Conservation (phyloP, 202 grass and related monocot species). For the Bolboschoenoplectus hybrid region DNA sequence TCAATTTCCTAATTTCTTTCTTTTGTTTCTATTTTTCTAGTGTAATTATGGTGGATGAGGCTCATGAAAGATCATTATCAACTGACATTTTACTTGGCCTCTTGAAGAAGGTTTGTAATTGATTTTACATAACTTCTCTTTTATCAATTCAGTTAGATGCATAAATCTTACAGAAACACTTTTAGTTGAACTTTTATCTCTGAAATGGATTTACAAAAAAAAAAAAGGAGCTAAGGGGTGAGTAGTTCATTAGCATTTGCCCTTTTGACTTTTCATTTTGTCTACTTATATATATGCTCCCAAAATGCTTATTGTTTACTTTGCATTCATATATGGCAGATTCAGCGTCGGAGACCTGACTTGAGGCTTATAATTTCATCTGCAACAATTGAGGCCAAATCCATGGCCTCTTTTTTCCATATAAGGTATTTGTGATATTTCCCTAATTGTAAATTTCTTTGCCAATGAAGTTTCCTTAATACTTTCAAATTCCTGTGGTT, state of each 20-base stretch:
- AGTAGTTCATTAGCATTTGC: neutral
- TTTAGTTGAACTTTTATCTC: neutral
- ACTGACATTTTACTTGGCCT: conserved; percentile 97
- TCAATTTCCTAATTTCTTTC: conserved; percentile 22
- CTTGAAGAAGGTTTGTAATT: conserved; percentile 76
- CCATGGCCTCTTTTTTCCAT: conserved; percentile 93
- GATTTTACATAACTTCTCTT: neutral
- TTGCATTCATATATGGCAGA: conserved; percentile 46
- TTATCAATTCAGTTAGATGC: neutral
- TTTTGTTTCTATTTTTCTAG: conserved; percentile 50
- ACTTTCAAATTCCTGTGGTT: neutral
- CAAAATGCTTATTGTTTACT: conserved; percentile 33
- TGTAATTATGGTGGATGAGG: conserved; percentile 98
- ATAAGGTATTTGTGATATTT: conserved; percentile 61
- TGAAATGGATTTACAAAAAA: neutral
- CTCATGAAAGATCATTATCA: conserved; percentile 98
- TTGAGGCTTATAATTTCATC: conserved; percentile 88
- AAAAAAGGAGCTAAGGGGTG: neutral
- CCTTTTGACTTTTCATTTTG: conserved; percentile 4
- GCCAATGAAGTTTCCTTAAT: neutral
- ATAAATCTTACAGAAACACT: neutral
- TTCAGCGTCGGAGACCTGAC: conserved; percentile 78
- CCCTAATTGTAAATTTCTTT: conserved; percentile 49
- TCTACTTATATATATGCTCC: neutral
- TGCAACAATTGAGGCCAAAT: conserved; percentile 98